Base-by-base conservation (phyloP, 1,139 yeast species). In the Taphrina deformans region DNA sequence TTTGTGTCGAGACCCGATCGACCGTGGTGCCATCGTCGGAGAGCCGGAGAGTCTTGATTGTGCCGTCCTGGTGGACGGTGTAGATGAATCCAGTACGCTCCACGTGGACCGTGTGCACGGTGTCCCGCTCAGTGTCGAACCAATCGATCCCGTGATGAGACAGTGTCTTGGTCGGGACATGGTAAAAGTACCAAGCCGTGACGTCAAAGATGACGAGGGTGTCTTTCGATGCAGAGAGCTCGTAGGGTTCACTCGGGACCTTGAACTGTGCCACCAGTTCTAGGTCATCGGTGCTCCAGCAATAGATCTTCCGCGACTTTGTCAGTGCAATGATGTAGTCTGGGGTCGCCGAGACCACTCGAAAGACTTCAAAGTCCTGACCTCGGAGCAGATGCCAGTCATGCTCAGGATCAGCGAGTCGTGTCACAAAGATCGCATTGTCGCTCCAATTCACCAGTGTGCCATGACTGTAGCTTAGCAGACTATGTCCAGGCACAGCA, bases 111-210 rank as follows among this genome's bases (percentile, higher is more conserved):
- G 41, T n/a, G 18, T 38, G 41, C 14, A 38, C 41, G 7, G 3
- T 14, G 14, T 10, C 41, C 7, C 7, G 16, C 2, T 3, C n/a
- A 12, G 3, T 12, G 41, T 38, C 2, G 16, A n/a, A 6, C 18
- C 7, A n/a, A 12, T 7, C 16, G 41, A 2, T 12, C n/a, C 7
- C 41, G 14, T 38, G 27, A 9, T 21, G 48, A 10, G 24, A 33
- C 27, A 51, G 55, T 14, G 18, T 51, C 55, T 51, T 29, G 40
- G 55, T 31, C 40, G 55, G 55, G 6, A 51, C 6, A 27, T 29
- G 41, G 26, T 31, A 51, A 7, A 51, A 18, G 41, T 18, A 51
- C 55, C 55, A 51, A 14, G 26, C 18, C 7, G 14, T 44, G 27
- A 10, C 12, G 26, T 4, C 27, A 18, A 16, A 9, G n/a, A 51